Evolutionary conservation across 768 basidiomycete genomes (phyloP).

Genomic region (Phlebiopsis gigantea): DNA sequence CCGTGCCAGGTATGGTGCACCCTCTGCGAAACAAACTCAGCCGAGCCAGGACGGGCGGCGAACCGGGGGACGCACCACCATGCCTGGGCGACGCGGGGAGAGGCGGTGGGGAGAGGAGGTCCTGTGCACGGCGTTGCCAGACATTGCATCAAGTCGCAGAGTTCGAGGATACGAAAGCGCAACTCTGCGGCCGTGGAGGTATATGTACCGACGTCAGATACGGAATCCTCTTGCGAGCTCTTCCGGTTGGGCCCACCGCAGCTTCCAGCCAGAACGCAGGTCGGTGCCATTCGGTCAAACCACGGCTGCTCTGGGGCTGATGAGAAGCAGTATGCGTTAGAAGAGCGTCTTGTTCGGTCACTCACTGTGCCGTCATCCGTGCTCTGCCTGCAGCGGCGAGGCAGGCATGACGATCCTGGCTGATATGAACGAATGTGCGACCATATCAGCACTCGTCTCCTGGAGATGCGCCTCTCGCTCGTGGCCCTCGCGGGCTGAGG

Average conservation of each 20-base stretch:
- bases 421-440: constrained; percentile 8
- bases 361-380: not conserved
- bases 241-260: not conserved
- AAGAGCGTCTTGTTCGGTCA: not conserved
- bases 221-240: constrained; percentile 12
- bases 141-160: constrained; percentile 1
- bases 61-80: constrained; percentile 7
- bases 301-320: not conserved
- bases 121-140: not conserved
- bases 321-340: constrained; percentile 1
- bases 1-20: constrained; percentile 14
- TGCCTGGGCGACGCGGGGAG: constrained; percentile 4
- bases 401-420: not conserved
- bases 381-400: not conserved
- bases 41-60: not conserved
- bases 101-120: not conserved
- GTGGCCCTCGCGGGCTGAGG: not conserved
- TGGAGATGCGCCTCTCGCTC: not conserved
- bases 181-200: not conserved
- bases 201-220: constrained; percentile 13
- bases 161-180: not conserved
- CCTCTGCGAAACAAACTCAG: constrained; percentile 1
- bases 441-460: not conserved
- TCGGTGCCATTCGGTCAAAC: constrained; percentile 10
- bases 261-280: constrained; percentile 2